Evolutionary conservation across 495 filamentous ascomycete species (phyloP).

Genomic region (Glutinoglossum americanum): DNA sequence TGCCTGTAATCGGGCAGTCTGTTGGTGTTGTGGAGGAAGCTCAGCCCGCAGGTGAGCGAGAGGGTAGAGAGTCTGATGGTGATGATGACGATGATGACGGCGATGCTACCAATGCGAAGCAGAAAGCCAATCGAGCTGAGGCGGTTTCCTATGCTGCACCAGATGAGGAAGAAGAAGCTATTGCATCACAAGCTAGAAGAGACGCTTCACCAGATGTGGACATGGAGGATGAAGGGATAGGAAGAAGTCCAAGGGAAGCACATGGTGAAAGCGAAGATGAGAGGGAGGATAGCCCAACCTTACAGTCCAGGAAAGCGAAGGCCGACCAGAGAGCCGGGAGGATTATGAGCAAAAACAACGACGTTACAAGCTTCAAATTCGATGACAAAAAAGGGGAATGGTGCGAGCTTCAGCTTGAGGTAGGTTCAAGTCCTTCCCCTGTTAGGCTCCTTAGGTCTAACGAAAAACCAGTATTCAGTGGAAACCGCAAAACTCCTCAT

Average conservation of each 20-base stretch:
- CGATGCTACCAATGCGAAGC: conserved; percentile 65
- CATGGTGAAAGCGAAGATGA: conserved; percentile 24
- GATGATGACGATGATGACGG: conserved; percentile 54
- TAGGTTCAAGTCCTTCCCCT: background rate
- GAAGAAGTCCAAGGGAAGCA: conserved; percentile 21
- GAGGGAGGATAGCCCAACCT: conserved; percentile 20
- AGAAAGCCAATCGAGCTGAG: conserved; percentile 49
- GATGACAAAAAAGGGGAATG: conserved; percentile 50
- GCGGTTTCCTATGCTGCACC: conserved; percentile 75
- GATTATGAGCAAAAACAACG: conserved; percentile 38
- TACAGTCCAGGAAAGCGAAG: conserved; percentile 14
- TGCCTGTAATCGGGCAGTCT: conserved; percentile 64
- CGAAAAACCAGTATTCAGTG: conserved; percentile 34
- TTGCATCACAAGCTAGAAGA: conserved; percentile 32
- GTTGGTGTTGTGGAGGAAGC: conserved; percentile 45
- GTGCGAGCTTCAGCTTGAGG: conserved; percentile 60
- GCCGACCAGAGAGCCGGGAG: conserved; percentile 37
- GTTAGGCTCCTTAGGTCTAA: background rate
- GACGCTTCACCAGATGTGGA: conserved; percentile 29
- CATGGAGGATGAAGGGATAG: conserved; percentile 26
- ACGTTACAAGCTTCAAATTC: conserved; percentile 58
- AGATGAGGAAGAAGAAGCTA: conserved; percentile 72
- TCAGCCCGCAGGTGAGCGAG: conserved; percentile 17
- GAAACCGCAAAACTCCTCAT: conserved; percentile 78
- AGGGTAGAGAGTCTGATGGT: conserved; percentile 23